These are phyloP conservation scores for Litsea cubeba DNA, from an alignment of 164 flowering plant genomes.

Conservation along the genomic window DNA sequence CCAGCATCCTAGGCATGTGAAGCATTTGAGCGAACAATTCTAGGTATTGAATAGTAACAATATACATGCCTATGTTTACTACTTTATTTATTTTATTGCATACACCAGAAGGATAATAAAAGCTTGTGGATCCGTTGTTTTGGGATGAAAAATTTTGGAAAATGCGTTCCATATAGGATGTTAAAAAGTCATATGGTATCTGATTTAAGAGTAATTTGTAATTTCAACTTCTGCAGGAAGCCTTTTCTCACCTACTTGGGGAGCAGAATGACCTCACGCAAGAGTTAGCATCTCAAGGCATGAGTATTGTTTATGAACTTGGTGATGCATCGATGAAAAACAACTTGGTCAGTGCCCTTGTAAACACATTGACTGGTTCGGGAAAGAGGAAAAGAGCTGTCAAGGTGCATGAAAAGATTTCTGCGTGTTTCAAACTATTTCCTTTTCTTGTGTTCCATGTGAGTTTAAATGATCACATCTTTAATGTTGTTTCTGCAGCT, in stretches of 20 bases:
- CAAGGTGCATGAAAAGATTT: constrained; percentile 44
- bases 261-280: constrained; percentile 97
- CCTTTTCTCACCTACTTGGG: constrained; percentile 86
- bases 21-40: not conserved
- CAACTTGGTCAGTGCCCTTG: constrained; percentile 87
- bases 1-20: not conserved
- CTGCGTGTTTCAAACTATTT: not conserved
- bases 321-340: constrained; percentile 88
- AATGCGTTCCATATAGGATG: not conserved
- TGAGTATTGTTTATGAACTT: constrained; percentile 95
- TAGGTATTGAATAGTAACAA: not conserved
- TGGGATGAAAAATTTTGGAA: not conserved
- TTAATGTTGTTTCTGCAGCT: constrained; percentile 38
- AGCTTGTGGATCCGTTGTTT: not conserved
- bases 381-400: constrained; percentile 96
- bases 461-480: not conserved
- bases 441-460: not conserved
- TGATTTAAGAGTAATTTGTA: not conserved
- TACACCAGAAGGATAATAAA: not conserved
- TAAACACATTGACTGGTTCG: constrained; percentile 81
- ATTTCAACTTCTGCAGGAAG: constrained; percentile 59
- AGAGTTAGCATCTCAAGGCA: constrained; percentile 98
- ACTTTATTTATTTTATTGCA: not conserved
- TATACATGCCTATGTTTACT: not conserved
- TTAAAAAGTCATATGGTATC: not conserved